Evolutionary conservation across 1,139 yeast genomes (phyloP), one percentile per base, ranked within the genome.

Genomic region (Hansenula sp.): DNA sequence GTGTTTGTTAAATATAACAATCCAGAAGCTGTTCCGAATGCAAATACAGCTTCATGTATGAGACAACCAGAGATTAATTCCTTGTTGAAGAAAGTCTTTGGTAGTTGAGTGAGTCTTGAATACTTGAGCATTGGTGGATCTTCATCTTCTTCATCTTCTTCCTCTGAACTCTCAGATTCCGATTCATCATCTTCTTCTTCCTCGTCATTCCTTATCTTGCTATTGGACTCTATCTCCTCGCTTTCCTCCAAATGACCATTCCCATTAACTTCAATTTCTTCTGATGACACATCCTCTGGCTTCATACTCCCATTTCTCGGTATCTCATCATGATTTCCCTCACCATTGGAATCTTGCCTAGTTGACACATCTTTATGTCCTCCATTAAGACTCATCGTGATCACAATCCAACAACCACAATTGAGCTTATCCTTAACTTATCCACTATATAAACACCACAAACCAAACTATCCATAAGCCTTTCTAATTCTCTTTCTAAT

Each of bases 21-120:
- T 0, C 98, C 98, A 0, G 94, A 78, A 53, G 92, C 97, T 1
- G 97, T 87, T 1, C 95, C 97, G 65, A 89, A 83, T 14, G 85
- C 77, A 51, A 83, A 77, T 34, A 79, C 70, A 3, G 67, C 60
- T 3, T 79, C 85, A 41, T 75, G 73, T 43, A 84, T 74, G 14
- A 69, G 64, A 46, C 83, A 75, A 0, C 89, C 66, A 1, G 97
- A 86, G 1, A 92, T 74, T 0, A 95, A 85, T 55, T 92, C 97
- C 36, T 76, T 73, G 32, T 63, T 65, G 61, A 89, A 85, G 51
- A 89, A 78, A 17, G 77, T 71, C 1, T 76, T 62, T 0, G 96
- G 94, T 2, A 87, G 69, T 34, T 74, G 71, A 6, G 71, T 69
- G 21, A 88, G 62, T 41, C 97, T 67, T 8, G 85, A 69, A 56